Percentiles rank a stretch among this genome's conserved stretches.
These are phyloP conservation scores for Brachypodium distachyon DNA, from an alignment of 202 grass and related monocot species.

Conservation along the genomic window DNA sequence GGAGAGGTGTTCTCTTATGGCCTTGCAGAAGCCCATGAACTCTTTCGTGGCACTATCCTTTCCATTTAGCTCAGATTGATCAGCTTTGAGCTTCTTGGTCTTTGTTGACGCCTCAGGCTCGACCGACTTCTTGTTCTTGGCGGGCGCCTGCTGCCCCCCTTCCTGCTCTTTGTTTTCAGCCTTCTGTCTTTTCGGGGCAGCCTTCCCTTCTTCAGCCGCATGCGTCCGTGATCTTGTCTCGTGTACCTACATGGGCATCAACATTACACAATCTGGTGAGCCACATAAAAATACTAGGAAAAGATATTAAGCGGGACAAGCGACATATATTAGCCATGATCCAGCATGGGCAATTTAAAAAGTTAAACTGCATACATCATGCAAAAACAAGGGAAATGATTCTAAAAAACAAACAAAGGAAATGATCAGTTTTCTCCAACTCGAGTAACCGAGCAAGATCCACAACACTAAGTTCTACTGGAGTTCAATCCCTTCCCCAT, in stretches of 20 bases:
- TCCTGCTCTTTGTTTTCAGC: constrained; percentile 33
- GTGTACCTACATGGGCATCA: constrained; percentile 47
- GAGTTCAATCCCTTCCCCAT: neutral
- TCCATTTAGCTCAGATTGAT: constrained; percentile 22
- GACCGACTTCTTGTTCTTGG: constrained; percentile 42
- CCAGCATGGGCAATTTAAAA: neutral
- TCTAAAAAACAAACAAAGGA: neutral
- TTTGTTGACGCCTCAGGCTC: constrained; percentile 19
- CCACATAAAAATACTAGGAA: neutral
- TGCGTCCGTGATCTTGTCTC: constrained; percentile 57
- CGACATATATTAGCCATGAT: neutral
- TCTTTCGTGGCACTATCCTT: constrained; percentile 16
- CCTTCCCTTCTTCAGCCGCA: constrained; percentile 55
- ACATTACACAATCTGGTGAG: constrained; percentile 3
- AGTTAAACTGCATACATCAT: neutral
- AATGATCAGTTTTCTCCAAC: neutral
- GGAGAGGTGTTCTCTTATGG: constrained; percentile 47
- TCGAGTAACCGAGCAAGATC: neutral
- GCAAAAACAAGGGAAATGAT: neutral
- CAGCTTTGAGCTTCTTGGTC: constrained; percentile 27
- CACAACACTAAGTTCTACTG: neutral
- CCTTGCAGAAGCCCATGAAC: constrained; percentile 60
- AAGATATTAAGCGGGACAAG: neutral
- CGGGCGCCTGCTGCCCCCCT: constrained; percentile 12
- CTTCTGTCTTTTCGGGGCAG: constrained; percentile 36